Evolutionary conservation across 176 grass and related monocot genomes (phyloP).

Genomic region (Secale cereale): DNA sequence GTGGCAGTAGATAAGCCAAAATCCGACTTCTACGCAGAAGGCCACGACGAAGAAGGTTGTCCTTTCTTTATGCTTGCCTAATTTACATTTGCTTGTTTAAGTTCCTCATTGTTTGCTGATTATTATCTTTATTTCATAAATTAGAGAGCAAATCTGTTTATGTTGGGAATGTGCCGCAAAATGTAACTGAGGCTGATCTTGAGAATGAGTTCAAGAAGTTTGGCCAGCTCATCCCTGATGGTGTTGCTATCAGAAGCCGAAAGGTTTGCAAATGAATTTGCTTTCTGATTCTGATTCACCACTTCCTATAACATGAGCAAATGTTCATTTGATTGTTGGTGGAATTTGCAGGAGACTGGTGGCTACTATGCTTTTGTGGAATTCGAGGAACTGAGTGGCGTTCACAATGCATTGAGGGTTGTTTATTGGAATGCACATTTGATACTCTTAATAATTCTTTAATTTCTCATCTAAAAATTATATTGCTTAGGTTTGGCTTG

Average conservation of each 20-base stretch:
- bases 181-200: conserved; percentile 57
- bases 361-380: conserved; percentile 86
- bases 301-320: background rate
- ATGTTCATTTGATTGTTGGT: background rate
- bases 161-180: conserved; percentile 71
- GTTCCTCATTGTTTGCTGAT: background rate
- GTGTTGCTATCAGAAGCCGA: conserved; percentile 88
- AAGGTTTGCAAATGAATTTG: conserved; percentile 48
- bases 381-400: conserved; percentile 72
- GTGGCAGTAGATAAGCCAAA: conserved; percentile 43
- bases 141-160: conserved; percentile 84
- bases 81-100: conserved; percentile 10
- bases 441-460: background rate
- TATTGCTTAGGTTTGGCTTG: background rate
- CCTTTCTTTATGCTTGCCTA: background rate
- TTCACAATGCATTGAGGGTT: conserved; percentile 66
- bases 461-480: background rate
- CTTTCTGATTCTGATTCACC: background rate
- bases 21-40: conserved; percentile 56
- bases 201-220: conserved; percentile 85
- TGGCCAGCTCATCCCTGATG: conserved; percentile 71
- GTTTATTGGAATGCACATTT: background rate
- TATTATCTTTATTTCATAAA: conserved; percentile 20
- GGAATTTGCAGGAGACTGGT: conserved; percentile 67
- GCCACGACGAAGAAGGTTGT: conserved; percentile 79